phyloP scores from a whole-genome alignment of 2,329 filamentous ascomycete species.

The Aspergillus neoniger region DNA sequence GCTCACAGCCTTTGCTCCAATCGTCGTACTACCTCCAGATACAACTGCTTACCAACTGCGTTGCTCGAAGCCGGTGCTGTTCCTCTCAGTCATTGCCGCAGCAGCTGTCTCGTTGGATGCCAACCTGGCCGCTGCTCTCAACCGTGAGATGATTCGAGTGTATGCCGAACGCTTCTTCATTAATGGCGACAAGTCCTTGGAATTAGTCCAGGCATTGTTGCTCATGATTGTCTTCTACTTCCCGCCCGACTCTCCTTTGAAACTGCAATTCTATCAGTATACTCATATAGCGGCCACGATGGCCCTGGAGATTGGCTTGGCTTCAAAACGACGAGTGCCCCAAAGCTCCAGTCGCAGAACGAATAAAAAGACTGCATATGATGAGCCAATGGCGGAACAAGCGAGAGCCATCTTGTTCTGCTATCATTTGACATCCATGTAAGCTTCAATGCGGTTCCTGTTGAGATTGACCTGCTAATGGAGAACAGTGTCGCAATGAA shows the following conservation, averaged over 20 bases:
- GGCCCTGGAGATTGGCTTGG: conserved; percentile 49
- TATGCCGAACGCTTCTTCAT: conserved; percentile 53
- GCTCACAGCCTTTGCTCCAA: conserved; percentile 31
- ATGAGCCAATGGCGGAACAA: conserved; percentile 38
- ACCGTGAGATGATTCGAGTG: conserved; percentile 51
- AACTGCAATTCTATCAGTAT: conserved; percentile 55
- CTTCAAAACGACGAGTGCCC: conserved; percentile 32
- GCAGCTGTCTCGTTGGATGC: conserved; percentile 59
- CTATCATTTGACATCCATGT: conserved; percentile 38
- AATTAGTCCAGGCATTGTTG: conserved; percentile 54
- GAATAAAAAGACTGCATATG: conserved; percentile 18
- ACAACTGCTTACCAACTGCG: conserved; percentile 36
- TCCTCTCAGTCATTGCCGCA: conserved; percentile 69
- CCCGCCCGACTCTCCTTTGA: conserved; percentile 50
- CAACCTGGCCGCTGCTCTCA: conserved; percentile 46
- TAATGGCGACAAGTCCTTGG: conserved; percentile 54
- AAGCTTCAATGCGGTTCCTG: conserved; percentile 6
- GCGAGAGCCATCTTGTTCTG: conserved; percentile 36
- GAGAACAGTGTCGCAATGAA: conserved; percentile 37
- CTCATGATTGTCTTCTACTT: conserved; percentile 54
- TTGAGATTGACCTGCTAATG: conserved; percentile 9
- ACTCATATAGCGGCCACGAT: conserved; percentile 56
- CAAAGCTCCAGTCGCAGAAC: conserved; percentile 19
- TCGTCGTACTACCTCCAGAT: conserved; percentile 31
- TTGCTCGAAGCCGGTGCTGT: conserved; percentile 62